Conservation (phyloP, 352 stramenopile genomes). For the Poterioochromonas sp. region DNA sequence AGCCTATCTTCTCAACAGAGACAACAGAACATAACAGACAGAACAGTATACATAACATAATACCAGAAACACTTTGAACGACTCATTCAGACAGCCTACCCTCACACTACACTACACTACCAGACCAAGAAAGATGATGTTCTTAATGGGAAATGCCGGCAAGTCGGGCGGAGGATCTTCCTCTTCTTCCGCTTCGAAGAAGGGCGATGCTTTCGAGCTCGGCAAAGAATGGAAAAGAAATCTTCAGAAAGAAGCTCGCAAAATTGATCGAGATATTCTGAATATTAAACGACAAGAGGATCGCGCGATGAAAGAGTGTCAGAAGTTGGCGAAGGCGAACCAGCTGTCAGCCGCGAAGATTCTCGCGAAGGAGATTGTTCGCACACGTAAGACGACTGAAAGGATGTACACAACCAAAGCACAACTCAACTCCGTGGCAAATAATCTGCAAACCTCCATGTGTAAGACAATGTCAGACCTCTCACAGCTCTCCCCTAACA, state of each 20-base stretch:
- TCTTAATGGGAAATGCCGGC: no score
- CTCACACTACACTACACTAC: no score
- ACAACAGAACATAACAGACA: no score
- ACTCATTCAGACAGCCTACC: no score
- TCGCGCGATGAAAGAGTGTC: constrained; percentile 31
- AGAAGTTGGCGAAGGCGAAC: constrained; percentile 1
- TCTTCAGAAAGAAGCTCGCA: neutral
- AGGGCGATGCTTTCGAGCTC: constrained; percentile 13
- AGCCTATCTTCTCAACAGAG: no score
- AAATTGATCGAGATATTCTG: constrained; percentile 32
- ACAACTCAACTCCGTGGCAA: constrained; percentile 23
- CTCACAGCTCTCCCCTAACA: neutral
- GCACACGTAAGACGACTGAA: constrained; percentile 16
- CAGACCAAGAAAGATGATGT: no score
- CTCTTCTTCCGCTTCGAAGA: neutral
- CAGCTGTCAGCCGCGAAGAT: neutral
- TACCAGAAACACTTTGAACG: no score
- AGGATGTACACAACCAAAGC: constrained; percentile 22
- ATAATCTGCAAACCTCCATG: constrained; percentile 12
- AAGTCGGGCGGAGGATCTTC: neutral
- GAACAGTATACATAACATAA: no score
- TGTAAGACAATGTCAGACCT: constrained; percentile 15
- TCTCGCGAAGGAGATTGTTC: constrained; percentile 33
- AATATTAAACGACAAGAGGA: constrained; percentile 28
- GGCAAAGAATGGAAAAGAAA: constrained; percentile 35